Evolutionary conservation across 345 rosid genomes (phyloP).

Genomic region (Geranium brycei): DNA sequence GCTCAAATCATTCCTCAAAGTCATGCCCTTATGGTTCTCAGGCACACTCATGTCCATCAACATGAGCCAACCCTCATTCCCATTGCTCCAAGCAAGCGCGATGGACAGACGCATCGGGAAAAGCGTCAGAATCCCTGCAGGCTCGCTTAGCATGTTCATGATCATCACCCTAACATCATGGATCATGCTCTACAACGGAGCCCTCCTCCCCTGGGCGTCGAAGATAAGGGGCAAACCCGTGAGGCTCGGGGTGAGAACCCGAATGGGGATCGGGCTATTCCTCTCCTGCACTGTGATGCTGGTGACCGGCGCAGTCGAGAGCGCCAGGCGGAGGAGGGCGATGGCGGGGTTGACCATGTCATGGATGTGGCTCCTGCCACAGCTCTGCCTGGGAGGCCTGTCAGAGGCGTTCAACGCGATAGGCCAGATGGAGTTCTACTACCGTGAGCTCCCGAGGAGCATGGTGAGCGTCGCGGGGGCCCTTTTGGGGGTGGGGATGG

Average conservation of each 20-base stretch:
- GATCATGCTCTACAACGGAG: conserved; percentile 59
- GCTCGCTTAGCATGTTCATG: conserved; percentile 43
- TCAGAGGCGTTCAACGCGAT: conserved; percentile 14
- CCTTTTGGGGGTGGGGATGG: conserved; percentile 9
- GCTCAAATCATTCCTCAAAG: conserved; percentile 52
- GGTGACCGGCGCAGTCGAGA: conserved; percentile 4
- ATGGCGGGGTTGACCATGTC: background rate
- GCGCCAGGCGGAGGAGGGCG: background rate
- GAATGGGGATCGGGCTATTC: conserved; percentile 38
- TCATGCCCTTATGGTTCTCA: conserved; percentile 62
- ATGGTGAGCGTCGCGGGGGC: conserved; percentile 16
- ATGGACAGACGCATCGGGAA: conserved; percentile 53
- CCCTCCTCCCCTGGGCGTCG: conserved; percentile 49
- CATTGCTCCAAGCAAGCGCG: conserved; percentile 52
- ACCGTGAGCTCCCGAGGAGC: conserved; percentile 16
- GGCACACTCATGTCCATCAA: conserved; percentile 57
- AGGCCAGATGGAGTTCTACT: conserved; percentile 16
- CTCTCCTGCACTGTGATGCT: background rate
- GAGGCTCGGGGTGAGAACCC: conserved; percentile 34
- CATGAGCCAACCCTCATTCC: conserved; percentile 48
- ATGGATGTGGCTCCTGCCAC: conserved; percentile 5
- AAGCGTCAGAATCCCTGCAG: conserved; percentile 62
- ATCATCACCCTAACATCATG: conserved; percentile 34
- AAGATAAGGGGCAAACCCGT: conserved; percentile 47
- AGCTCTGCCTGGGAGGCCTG: conserved; percentile 9